Base-by-base conservation (phyloP, 2,329 filamentous ascomycete genomes). In the Calonectria naviculata region DNA sequence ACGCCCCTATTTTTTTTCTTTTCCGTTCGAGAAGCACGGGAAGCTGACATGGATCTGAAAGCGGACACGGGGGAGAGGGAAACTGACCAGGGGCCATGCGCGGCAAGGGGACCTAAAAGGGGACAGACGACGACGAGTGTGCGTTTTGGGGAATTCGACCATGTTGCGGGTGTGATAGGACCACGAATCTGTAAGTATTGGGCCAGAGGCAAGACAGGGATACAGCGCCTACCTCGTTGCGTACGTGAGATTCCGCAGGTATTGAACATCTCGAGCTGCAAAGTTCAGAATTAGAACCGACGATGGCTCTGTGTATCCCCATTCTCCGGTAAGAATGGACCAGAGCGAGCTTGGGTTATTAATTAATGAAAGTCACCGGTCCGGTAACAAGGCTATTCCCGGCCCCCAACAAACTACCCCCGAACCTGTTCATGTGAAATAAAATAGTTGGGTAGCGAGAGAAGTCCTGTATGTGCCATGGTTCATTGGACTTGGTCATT, bases 361-460 rank as follows among this genome's bases (percentile, higher is more conserved):
- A 63, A 44, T 34, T 58, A 66, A 70, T 63, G 47, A 54, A 49
- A 65, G 28, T 67, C 67, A 69, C 49, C 63, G 38, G n/a, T 21
- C 61, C 70, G 65, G 69, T 70, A 31, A 65, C 69, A 68, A 73
- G 68, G 68, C 73, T 68, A 60, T 38, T 74, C 52, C 36, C 64
- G 62, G 71, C 65, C 66, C 74, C 67, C 67, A 68, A 65, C 69
- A 75, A 64, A 60, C 28, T 26, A 41, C 21, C 17, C 46, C 66
- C 47, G 28, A 61, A 52, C 29, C 17, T 64, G 67, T 60, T 41
- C 49, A 65, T 65, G 49, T 58, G 42, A 65, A 54, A 61, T 61
- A 21, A 42, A 29, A 56, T 36, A 56, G 19, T 56, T 36, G 52
- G 52, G 52, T 34, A 42, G 19, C 24, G 36, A 41, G n/a, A 28